phyloP scores from a whole-genome alignment of 1,284 basidiomycete species.

The Cutaneotrichosporon sp. region DNA sequence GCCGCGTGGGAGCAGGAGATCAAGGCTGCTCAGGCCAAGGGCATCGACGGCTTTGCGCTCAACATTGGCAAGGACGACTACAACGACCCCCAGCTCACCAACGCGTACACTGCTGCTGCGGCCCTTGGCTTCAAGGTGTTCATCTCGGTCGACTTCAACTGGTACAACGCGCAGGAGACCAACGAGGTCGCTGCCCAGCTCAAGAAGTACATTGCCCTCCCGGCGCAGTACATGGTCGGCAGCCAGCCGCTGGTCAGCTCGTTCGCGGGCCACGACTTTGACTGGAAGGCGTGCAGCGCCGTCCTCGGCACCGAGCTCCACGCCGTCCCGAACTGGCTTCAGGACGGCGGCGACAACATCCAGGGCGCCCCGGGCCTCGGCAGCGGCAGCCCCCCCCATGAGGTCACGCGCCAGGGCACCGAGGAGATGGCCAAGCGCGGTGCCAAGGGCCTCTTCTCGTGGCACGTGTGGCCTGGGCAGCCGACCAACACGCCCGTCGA shows the following conservation, averaged over 20 bases:
- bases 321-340: constrained; percentile 45
- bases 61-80: constrained; percentile 51
- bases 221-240: constrained; percentile 42
- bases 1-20: constrained; percentile 47
- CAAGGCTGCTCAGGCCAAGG: constrained; percentile 40
- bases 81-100: constrained; percentile 42
- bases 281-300: constrained; percentile 37
- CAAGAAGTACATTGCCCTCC: constrained; percentile 32
- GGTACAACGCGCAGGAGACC: constrained; percentile 35
- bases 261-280: constrained; percentile 51
- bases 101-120: constrained; percentile 46
- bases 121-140: constrained; percentile 44
- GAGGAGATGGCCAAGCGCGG: constrained; percentile 20
- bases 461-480: constrained; percentile 50
- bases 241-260: constrained; percentile 48
- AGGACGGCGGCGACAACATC: constrained; percentile 16
- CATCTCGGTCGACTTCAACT: constrained; percentile 54
- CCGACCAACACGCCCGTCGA: constrained; percentile 42
- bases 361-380: constrained; percentile 4
- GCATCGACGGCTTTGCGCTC: constrained; percentile 51
- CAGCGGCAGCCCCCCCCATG: not conserved
- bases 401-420: not conserved
- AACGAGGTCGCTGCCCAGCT: constrained; percentile 25
- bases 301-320: constrained; percentile 38
- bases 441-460: constrained; percentile 46